Evolutionary conservation across 1,139 yeast species (phyloP).

Genomic region (Kurtzmaniella natalensis): DNA sequence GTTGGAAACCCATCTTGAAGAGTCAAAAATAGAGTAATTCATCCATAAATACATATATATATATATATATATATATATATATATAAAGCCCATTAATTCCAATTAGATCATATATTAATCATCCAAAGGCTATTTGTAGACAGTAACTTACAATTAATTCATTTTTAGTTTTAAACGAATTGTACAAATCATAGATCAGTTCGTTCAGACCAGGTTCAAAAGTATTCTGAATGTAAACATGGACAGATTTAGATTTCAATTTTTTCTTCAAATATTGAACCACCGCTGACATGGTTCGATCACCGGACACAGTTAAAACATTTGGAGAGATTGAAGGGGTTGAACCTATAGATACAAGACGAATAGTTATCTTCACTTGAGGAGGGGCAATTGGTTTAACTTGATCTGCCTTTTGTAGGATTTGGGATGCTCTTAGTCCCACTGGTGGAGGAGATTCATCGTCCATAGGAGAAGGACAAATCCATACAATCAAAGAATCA

Average conservation of each 20-base stretch:
- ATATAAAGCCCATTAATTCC: neutral
- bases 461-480: no score
- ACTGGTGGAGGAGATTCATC: conserved; percentile 3
- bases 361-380: conserved; percentile 31
- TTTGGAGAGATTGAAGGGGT: conserved; percentile 46
- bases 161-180: conserved; percentile 39
- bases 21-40: neutral
- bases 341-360: conserved; percentile 60
- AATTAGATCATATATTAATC: conserved; percentile 10
- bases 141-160: conserved; percentile 56
- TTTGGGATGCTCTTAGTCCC: conserved; percentile 2
- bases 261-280: conserved; percentile 41
- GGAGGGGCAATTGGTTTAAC: conserved; percentile 1
- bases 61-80: neutral
- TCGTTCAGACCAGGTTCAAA: conserved; percentile 62
- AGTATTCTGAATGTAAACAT: conserved; percentile 52
- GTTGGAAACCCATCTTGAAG: neutral
- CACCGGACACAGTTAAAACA: conserved; percentile 43
- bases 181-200: conserved; percentile 43
- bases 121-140: conserved; percentile 56
- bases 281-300: conserved; percentile 45
- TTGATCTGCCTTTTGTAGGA: conserved; percentile 12
- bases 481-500: no score
- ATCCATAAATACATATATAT: neutral
- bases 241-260: conserved; percentile 26